Base-by-base conservation (phyloP, 1,284 basidiomycete genomes). In the Rhizoctonia solani region DNA sequence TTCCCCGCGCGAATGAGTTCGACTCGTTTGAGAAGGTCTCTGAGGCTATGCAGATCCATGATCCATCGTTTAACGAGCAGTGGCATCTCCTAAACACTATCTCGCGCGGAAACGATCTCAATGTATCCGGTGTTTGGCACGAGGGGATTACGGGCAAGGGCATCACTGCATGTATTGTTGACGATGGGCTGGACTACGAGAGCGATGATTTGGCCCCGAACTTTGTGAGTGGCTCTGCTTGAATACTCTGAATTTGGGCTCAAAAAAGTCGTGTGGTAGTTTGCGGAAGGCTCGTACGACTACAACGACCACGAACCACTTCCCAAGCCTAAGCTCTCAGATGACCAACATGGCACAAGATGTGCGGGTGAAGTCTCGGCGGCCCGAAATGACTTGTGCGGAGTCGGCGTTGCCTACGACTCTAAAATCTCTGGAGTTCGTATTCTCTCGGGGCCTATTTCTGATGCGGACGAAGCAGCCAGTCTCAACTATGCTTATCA, bases 351-450 rank as follows among this genome's bases (percentile, higher is more conserved):
- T 75, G 97, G 97, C 16, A 99, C 97, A 0, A 89, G 97, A 1
- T 99, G 97, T 76, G 96, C 96, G 0, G 97, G 97, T 32, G 97
- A 99, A 78, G 89, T 99, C 65, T 95, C 93, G n/a, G 97, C 97
- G 0, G 86, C 85, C n/a, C 94, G 92, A 77, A 99, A 99, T 79
- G 88, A 92, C 69, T 90, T 90, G 0, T 99, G 97, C 75, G 97
- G 97, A 30, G 83, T 99, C 4, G 97, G 97, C 21, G 92, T 99
- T 55, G 94, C 97, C 1, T 95, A 97, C 75, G 81, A 90, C 5
- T 89, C 95, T 52, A 90, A 93, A 73, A 88, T 99, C 61, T 92
- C 97, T 14, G 97, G 95, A 21, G 84, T 99, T 37, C 90, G 97
- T 56, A 99, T 99, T 72, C 86, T 99, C 52, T 98, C 95, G 1